Evolutionary conservation across 768 basidiomycete species (phyloP).

Genomic region (Podaxis pistillaris): DNA sequence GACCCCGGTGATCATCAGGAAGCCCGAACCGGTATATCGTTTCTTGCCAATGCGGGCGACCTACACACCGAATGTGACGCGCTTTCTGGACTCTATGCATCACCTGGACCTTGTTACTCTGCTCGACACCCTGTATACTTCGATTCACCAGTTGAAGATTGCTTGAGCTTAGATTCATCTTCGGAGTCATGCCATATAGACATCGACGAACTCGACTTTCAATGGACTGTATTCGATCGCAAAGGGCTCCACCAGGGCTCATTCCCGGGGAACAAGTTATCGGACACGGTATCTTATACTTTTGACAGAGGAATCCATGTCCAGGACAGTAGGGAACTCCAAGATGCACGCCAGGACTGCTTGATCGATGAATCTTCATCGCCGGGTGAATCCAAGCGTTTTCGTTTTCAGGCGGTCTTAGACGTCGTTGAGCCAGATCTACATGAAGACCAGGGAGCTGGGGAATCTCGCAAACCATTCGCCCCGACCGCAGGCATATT

Average conservation of each 20-base stretch:
- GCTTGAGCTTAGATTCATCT: constrained; percentile 37
- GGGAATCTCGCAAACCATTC: constrained; percentile 20
- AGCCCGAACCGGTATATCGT: neutral
- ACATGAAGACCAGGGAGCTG: neutral
- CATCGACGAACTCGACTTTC: constrained; percentile 46
- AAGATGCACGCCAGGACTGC: neutral
- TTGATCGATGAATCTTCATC: neutral
- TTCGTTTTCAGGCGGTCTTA: constrained; percentile 1
- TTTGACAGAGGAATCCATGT: neutral
- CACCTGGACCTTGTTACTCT: constrained; percentile 45
- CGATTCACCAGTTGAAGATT: constrained; percentile 52
- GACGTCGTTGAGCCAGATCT: neutral
- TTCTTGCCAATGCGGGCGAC: neutral
- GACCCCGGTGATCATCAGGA: neutral
- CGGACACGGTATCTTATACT: neutral
- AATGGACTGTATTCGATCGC: constrained; percentile 52
- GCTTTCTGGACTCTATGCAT: constrained; percentile 34
- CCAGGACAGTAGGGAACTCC: neutral
- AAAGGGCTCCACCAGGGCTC: neutral
- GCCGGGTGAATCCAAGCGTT: neutral
- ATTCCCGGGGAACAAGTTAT: neutral
- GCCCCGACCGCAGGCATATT: constrained; percentile 37
- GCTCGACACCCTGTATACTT: constrained; percentile 41
- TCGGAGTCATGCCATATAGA: constrained; percentile 34
- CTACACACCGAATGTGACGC: neutral